These are phyloP conservation scores for Schizonepeta tenuifolia DNA, from an alignment of 257 asterid species.

Conservation along the genomic window DNA sequence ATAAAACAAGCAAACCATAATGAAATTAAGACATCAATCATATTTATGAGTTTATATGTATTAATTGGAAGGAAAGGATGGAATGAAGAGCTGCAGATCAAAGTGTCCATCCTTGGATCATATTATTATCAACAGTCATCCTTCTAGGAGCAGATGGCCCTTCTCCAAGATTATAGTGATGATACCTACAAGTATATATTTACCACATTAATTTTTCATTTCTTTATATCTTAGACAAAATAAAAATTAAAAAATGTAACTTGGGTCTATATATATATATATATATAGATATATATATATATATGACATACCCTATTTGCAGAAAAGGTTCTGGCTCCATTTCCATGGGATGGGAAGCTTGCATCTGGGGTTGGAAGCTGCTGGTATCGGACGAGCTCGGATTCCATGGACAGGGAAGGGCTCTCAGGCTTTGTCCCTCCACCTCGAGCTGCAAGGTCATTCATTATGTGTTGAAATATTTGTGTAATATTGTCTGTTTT, in stretches of 20 bases:
- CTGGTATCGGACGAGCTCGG: constrained; percentile 41
- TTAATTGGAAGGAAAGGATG: background rate
- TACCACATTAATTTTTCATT: background rate
- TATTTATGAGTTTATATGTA: background rate
- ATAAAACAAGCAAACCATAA: constrained; percentile 9
- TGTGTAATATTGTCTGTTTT: background rate
- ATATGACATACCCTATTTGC: constrained; percentile 76
- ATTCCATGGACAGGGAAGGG: constrained; percentile 60
- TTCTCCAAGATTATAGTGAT: constrained; percentile 66
- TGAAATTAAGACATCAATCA: background rate
- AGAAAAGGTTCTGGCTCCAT: constrained; percentile 61
- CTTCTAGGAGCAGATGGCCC: constrained; percentile 64
- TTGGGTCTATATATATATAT: background rate
- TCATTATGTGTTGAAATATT: background rate
- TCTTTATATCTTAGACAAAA: background rate
- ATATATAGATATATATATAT: too few species aligned
- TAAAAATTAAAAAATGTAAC: background rate
- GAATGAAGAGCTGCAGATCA: constrained; percentile 10
- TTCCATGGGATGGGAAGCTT: constrained; percentile 61
- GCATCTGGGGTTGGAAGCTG: constrained; percentile 45
- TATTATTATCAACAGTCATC: constrained; percentile 58
- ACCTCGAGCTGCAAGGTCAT: constrained; percentile 56
- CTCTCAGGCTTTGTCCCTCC: constrained; percentile 55
- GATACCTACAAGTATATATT: constrained; percentile 48
- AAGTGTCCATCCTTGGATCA: constrained; percentile 75